Evolutionary conservation across 1,284 basidiomycete species (phyloP).

Genomic region (Irpex sp.): DNA sequence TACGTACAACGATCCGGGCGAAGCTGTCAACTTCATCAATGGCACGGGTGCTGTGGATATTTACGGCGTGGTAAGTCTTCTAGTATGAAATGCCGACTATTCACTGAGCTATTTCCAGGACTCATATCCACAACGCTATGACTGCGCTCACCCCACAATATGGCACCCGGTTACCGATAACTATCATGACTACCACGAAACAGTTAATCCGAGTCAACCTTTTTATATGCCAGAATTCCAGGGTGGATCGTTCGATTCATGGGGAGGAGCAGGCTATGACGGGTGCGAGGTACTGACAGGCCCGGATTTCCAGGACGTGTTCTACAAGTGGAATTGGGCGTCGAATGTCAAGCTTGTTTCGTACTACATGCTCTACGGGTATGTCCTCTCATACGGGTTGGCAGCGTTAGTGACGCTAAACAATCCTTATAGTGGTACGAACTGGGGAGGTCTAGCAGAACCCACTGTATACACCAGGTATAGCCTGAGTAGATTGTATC

Average conservation of each 20-base stretch:
- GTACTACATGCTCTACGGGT: conserved; percentile 87
- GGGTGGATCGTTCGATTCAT: conserved; percentile 77
- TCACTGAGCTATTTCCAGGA: conserved; percentile 44
- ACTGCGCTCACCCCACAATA: conserved; percentile 70
- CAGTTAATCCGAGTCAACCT: conserved; percentile 66
- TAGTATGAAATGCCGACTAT: neutral
- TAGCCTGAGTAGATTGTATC: conserved; percentile 10
- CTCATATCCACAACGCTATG: conserved; percentile 78
- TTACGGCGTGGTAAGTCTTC: conserved; percentile 50
- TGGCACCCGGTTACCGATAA: conserved; percentile 68
- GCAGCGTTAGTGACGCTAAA: neutral
- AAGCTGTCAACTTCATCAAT: conserved; percentile 72
- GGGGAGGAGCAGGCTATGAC: conserved; percentile 73
- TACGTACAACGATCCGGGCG: conserved; percentile 78
- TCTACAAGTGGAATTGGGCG: conserved; percentile 81
- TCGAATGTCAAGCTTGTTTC: conserved; percentile 81
- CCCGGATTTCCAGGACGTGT: conserved; percentile 78
- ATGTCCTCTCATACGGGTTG: conserved; percentile 19
- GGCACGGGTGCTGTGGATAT: conserved; percentile 69
- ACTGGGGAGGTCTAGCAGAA: conserved; percentile 82
- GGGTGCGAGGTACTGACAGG: conserved; percentile 68
- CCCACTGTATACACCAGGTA: conserved; percentile 65
- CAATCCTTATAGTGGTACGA: conserved; percentile 65
- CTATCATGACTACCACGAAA: conserved; percentile 66
- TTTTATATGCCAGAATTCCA: conserved; percentile 69